Evolutionary conservation across 805 yeast genomes (phyloP), one percentile per base, ranked within the genome.

Genomic region (Wickerhamiella cacticola): DNA sequence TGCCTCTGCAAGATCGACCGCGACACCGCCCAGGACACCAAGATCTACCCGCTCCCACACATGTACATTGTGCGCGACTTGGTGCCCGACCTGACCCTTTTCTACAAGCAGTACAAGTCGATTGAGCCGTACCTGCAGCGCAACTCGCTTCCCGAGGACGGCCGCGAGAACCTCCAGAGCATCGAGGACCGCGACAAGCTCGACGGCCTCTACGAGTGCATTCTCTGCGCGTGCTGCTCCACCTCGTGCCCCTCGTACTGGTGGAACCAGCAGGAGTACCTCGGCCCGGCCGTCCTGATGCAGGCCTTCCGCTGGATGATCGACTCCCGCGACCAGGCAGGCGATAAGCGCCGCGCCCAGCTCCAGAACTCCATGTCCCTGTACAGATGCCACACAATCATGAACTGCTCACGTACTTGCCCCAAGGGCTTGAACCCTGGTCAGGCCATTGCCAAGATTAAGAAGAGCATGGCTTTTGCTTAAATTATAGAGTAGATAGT

Each of bases 341-440:
- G 85, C 39, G 71, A 68, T 53, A 60, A 72, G 57, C 86, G 98
- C 75, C 83, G 78, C 65, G 83, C 79, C 62, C 80, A 82, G 85
- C 75, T 92, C 63, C 89, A 92, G 69, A 92, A 92, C 77, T 79
- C 95, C 50, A 92, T 92, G 97, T 82, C 95, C 49, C 71, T 92
- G 61, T 92, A 92, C 79, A 82, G 98, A 75, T 92, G 98, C 70
- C 98, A 89, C 74, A 92, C 98, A 51, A 92, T 92, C 64, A 84
- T 92, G 96, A 92, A 92, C 78, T 92, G 98, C 78, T 77, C 98
- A 46, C 81, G 78, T 65, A 92, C 98, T 50, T 92, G 98, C 74
- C 98, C 98, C 59, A 82, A 92, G 80, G 96, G 96, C 55, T 77
- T 92, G 72, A 92, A 92, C 71, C 98, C 98, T 41, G 98, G 97